Base-by-base conservation (phyloP, 2,329 filamentous ascomycete genomes). In the Tolypocladium amazonense region DNA sequence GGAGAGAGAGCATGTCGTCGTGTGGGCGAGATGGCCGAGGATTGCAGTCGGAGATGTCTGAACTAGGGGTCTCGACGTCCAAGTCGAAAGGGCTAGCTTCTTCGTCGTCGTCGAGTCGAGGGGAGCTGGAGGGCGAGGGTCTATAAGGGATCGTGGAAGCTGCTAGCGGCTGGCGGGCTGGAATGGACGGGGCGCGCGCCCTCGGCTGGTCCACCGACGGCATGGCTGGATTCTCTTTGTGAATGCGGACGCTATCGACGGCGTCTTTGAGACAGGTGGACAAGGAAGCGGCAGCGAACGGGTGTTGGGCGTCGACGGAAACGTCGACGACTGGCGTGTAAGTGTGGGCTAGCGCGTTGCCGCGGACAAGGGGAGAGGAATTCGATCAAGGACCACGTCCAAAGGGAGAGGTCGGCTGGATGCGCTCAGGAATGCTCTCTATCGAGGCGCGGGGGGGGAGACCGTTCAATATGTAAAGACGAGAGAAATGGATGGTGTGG, bases 1-100 rank as follows among this genome's bases (percentile, higher is more conserved):
- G 63, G 53, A 67, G 63, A 20, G 70, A 62, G 39, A 72, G 61
- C 69, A 73, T 73, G 52, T 65, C 62, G 68, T 65, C 65, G 64
- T 65, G 41, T 60, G 58, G 57, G 45, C 23, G 35, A 20, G 45
- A 7, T 11, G 47, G 39, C 7, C 58, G 43, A 12, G 23, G 45
- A 7, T 45, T 30, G 58, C 55, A 38, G 54, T 53, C 15, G 38
- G 41, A 33, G 27, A 50, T 56, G 7, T 56, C 55, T 27, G 25
- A 14, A 30, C 15, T 7, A 37, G 50, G 30, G 11, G n/a, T 8
- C 30, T 54, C 50, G 50, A 35, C 50, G 50, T 35, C 30, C 9
- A n/a, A 14, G 30, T 54, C 30, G 9, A 37, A 23, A 25, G 39
- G 25, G 39, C 57, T 23, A 18, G 38, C 6, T 12, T 11, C 58